These are phyloP conservation scores for Ilex asprella DNA, from an alignment of 257 asterid genomes.

Conservation along the genomic window DNA sequence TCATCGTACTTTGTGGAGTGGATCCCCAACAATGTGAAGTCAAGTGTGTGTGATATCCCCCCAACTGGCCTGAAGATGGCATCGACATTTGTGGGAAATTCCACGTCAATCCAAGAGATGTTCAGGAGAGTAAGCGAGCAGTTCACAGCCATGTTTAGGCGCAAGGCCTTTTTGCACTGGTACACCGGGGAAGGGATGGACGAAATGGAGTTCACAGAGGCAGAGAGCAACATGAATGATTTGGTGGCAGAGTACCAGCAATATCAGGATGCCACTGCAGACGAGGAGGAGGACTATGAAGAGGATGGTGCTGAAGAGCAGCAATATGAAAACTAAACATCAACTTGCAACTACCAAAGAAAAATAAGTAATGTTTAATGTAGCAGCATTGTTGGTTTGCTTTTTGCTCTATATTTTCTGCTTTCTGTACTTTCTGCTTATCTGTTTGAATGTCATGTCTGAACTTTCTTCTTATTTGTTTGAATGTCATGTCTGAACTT, in stretches of 20 bases:
- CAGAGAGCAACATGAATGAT: conserved; percentile 88
- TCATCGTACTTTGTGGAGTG: conserved; percentile 85
- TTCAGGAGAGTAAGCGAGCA: conserved; percentile 89
- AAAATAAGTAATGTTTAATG: no score
- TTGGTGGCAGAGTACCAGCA: conserved; percentile 87
- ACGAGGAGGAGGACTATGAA: conserved; percentile 61
- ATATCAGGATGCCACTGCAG: conserved; percentile 87
- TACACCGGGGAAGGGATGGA: conserved; percentile 93
- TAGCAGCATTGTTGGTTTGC: no score
- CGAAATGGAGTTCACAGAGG: conserved; percentile 88
- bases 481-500: no score
- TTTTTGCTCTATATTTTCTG: no score
- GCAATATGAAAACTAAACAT: conserved; percentile 28
- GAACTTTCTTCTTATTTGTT: no score
- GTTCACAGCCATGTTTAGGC: conserved; percentile 82
- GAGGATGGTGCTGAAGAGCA: conserved; percentile 38
- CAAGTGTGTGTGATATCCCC: conserved; percentile 77
- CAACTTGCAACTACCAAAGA: no score
- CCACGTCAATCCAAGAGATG: conserved; percentile 86
- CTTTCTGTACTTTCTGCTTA: no score
- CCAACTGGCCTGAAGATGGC: conserved; percentile 80
- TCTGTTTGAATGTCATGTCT: no score
- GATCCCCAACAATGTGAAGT: conserved; percentile 88
- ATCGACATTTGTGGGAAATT: conserved; percentile 70
- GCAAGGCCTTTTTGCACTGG: conserved; percentile 95